These are phyloP conservation scores for Isoetes taiwanensis DNA, from an alignment of 75 land plant genomes.

Conservation along the genomic window DNA sequence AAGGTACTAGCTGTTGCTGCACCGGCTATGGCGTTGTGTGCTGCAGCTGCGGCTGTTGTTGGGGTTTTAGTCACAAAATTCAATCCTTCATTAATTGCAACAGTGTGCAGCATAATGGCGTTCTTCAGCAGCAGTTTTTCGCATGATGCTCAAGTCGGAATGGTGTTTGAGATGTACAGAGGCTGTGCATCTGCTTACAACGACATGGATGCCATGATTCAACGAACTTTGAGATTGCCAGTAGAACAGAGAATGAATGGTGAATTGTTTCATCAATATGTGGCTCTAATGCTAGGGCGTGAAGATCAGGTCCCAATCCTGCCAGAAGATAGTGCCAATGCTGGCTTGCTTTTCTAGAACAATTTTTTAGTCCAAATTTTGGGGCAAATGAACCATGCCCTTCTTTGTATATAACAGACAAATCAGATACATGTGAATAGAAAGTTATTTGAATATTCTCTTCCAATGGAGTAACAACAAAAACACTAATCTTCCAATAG, in stretches of 20 bases:
- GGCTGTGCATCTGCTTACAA: neutral
- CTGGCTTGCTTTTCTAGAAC: neutral
- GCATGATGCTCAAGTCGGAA: neutral
- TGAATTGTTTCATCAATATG: neutral
- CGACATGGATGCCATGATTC: neutral
- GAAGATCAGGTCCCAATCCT: neutral
- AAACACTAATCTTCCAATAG: no score
- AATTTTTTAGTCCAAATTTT: no score
- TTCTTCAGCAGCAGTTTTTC: neutral
- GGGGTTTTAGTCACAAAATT: no score
- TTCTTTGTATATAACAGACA: no score
- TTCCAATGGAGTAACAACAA: no score
- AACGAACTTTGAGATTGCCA: neutral
- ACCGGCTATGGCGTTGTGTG: neutral
- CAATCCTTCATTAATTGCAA: neutral
- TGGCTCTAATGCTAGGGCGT: neutral
- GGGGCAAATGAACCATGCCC: no score
- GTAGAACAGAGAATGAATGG: neutral
- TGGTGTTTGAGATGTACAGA: conserved; percentile 7
- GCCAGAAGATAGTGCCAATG: neutral
- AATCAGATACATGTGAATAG: no score
- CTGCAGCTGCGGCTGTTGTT: neutral
- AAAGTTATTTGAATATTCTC: no score
- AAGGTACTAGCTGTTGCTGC: conserved; percentile 1
- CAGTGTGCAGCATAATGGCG: neutral